Percentiles rank a stretch among this genome's conserved stretches.
Evolutionary conservation across 352 stramenopile species (phyloP).

Genomic region (Saprolegnia parasitica): DNA sequence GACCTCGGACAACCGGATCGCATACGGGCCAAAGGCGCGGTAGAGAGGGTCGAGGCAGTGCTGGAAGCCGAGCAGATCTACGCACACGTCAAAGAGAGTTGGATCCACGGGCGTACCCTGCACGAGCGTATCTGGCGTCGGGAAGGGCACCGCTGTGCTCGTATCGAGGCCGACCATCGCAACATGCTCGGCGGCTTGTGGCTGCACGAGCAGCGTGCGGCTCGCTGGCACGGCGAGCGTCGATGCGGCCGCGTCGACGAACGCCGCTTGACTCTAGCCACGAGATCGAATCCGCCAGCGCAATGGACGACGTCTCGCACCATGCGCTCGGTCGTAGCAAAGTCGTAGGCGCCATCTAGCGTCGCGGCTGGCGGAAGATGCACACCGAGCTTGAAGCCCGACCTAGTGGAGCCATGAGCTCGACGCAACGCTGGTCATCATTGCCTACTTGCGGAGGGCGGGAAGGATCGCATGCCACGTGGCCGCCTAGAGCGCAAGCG

Average conservation of each 20-base stretch:
- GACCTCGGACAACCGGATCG: conserved; percentile 44
- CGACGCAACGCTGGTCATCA: background rate
- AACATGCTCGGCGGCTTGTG: background rate
- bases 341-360: background rate
- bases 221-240: conserved; percentile 32
- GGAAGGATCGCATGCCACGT: conserved; percentile 3
- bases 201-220: conserved; percentile 37
- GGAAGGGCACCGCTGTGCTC: conserved; percentile 16
- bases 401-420: conserved; percentile 44
- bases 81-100: background rate
- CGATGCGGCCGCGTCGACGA: conserved; percentile 30
- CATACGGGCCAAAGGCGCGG: conserved; percentile 45
- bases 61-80: conserved; percentile 42
- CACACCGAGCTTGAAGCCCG: conserved; percentile 24
- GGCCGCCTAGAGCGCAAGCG: background rate
- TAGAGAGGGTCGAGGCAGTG: conserved; percentile 36
- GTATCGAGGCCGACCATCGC: conserved; percentile 3
- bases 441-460: background rate
- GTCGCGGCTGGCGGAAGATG: conserved; percentile 12
- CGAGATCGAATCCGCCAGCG: background rate
- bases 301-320: background rate
- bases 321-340: background rate
- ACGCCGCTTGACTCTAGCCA: background rate
- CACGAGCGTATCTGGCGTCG: background rate
- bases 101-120: background rate